phyloP scores from a whole-genome alignment of 2,329 filamentous ascomycete genomes.

The Thermomyces lanuginosus region DNA sequence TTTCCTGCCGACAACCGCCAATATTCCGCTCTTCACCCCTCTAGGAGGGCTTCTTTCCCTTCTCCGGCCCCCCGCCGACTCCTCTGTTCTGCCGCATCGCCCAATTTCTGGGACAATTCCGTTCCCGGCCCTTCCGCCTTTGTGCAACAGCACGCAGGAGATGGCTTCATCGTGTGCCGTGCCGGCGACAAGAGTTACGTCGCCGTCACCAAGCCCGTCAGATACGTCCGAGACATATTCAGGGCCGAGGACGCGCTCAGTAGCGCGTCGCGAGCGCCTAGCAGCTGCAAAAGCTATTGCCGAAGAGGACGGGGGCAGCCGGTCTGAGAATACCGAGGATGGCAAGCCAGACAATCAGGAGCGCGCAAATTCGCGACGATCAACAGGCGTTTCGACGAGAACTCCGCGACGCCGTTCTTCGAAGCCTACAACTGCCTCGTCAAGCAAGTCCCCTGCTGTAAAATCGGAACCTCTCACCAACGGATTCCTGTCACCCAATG shows the following conservation, averaged over 20 bases:
- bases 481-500: slow-evolving; percentile 36
- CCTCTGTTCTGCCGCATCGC: slow-evolving; percentile 8
- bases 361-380: slow-evolving; percentile 55
- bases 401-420: slow-evolving; percentile 26
- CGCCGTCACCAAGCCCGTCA: slow-evolving; percentile 61
- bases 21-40: slow-evolving; percentile 17
- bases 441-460: slow-evolving; percentile 17
- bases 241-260: slow-evolving; percentile 62
- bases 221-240: slow-evolving; percentile 40
- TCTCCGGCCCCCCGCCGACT: slow-evolving; percentile 5
- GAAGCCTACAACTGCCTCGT: slow-evolving; percentile 31
- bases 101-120: slow-evolving; percentile 14
- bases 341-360: slow-evolving; percentile 40
- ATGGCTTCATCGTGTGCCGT: slow-evolving; percentile 40
- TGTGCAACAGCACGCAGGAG: slow-evolving; percentile 18
- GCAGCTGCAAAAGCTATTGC: slow-evolving; percentile 44
- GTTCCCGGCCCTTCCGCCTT: slow-evolving; percentile 33
- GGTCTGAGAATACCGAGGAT: slow-evolving; percentile 29
- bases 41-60: slow-evolving; percentile 9
- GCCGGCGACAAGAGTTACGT: slow-evolving; percentile 71
- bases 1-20: slow-evolving; percentile 12
- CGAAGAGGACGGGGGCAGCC: slow-evolving; percentile 38
- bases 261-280: slow-evolving; percentile 39
- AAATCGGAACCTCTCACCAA: slow-evolving; percentile 24
- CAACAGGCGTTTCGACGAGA: slow-evolving; percentile 30